Evolutionary conservation across 257 asterid species (phyloP).

Genomic region (Solanum etuberosum): DNA sequence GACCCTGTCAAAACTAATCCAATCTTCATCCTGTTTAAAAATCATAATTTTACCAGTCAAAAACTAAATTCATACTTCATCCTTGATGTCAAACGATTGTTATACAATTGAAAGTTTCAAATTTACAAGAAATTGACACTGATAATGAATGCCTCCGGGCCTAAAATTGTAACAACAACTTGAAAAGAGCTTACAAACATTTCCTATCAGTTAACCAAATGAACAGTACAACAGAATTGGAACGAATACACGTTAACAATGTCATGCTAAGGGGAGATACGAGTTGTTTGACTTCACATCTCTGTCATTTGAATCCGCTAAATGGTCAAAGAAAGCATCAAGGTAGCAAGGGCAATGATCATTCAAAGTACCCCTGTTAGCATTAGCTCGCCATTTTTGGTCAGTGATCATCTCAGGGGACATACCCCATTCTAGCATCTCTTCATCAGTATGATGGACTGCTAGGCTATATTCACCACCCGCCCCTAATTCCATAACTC

Average conservation of each 20-base stretch:
- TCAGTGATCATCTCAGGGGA: conserved; percentile 31
- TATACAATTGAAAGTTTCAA: not conserved
- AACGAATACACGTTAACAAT: not conserved
- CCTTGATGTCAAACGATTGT: not conserved
- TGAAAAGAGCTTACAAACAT: not conserved
- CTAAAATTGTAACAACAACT: not conserved
- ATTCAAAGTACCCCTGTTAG: conserved; percentile 20
- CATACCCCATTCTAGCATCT: conserved; percentile 32
- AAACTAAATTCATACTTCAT: not conserved
- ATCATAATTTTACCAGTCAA: not conserved
- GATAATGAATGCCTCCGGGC: not conserved
- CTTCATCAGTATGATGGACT: conserved; percentile 28
- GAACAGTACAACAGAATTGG: not conserved
- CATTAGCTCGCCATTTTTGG: conserved; percentile 27
- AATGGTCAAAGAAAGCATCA: conserved; percentile 20
- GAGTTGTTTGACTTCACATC: not conserved
- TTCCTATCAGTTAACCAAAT: not conserved
- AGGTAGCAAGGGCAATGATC: conserved; percentile 26
- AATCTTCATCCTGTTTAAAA: not conserved
- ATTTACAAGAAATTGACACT: not conserved
- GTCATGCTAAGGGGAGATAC: not conserved
- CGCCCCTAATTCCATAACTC: conserved; percentile 27
- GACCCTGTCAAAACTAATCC: not conserved
- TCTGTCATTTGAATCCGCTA: conserved; percentile 17
- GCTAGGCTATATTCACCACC: conserved; percentile 41